These are phyloP conservation scores for Trametes villosa DNA, from an alignment of 768 basidiomycete genomes.

Conservation along the genomic window DNA sequence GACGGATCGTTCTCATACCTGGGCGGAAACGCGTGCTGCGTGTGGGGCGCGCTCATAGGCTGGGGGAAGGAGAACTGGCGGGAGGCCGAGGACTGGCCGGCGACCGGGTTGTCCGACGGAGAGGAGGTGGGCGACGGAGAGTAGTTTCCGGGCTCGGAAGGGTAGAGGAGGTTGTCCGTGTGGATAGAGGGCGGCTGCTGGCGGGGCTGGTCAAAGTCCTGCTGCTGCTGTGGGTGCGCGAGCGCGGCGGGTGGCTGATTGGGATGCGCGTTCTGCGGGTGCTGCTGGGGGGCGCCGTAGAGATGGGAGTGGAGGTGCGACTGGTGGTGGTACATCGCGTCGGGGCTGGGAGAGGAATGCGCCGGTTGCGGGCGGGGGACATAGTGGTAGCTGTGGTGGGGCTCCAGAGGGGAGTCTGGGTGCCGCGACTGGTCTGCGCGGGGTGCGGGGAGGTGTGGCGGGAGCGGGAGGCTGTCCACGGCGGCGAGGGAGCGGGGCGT, in stretches of 20 bases:
- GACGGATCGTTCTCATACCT: constrained; percentile 8
- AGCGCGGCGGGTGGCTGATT: neutral
- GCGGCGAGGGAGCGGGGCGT: constrained; percentile 22
- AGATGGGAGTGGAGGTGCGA: constrained; percentile 6
- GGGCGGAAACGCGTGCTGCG: constrained; percentile 22
- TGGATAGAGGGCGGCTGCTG: constrained; percentile 25
- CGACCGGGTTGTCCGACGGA: constrained; percentile 11
- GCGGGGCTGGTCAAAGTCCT: constrained; percentile 18
- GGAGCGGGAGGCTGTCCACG: constrained; percentile 21
- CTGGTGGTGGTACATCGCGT: constrained; percentile 23
- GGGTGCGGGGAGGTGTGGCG: constrained; percentile 4
- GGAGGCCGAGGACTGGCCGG: constrained; percentile 13
- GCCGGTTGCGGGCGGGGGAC: constrained; percentile 26
- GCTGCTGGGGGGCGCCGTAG: neutral
- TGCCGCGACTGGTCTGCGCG: constrained; percentile 6
- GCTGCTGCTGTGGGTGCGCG: neutral
- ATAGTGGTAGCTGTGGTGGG: constrained; percentile 23
- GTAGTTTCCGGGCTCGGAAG: constrained; percentile 18
- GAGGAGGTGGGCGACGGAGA: constrained; percentile 26
- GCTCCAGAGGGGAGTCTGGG: constrained; percentile 20
- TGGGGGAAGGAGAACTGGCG: constrained; percentile 23
- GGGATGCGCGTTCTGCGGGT: constrained; percentile 4
- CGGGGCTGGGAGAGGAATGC: constrained; percentile 15
- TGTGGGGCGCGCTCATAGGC: constrained; percentile 27
- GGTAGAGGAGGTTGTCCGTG: constrained; percentile 21